Percentiles rank a stretch among this genome's conserved stretches.
phyloP scores from a whole-genome alignment of 1,139 yeast species.

The Suzukiozyma palmioleophila region DNA sequence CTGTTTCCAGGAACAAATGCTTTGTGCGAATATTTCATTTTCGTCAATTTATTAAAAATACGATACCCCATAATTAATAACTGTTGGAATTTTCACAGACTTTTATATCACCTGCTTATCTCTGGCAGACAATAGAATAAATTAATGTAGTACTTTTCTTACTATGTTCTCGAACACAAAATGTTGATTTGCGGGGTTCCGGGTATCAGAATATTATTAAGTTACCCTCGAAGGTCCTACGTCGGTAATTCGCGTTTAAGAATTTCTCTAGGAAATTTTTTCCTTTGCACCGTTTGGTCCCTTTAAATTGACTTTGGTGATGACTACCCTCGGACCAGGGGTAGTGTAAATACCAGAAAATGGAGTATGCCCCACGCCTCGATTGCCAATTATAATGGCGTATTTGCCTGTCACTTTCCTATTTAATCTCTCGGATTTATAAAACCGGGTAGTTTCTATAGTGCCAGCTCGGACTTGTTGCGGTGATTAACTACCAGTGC shows the following conservation, averaged over 20 bases:
- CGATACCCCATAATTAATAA: not conserved
- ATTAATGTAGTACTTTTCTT: not conserved
- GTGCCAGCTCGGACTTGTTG: not conserved
- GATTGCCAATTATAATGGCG: too few species aligned
- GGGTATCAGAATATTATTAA: too few species aligned
- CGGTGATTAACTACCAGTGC: not conserved
- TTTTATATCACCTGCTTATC: not conserved
- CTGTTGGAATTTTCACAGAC: not conserved
- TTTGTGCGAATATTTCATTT: constrained; percentile 1
- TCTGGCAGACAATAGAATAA: not conserved
- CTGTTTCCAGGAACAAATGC: constrained; percentile 1
- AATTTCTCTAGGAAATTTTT: not conserved
- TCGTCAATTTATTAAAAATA: not conserved
- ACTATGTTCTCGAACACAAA: not conserved
- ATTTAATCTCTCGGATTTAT: not conserved
- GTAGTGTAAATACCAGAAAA: not conserved
- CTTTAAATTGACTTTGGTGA: constrained; percentile 1
- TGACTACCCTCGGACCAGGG: not conserved
- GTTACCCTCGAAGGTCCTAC: too few species aligned
- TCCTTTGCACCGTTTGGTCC: not conserved
- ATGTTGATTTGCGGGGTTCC: too few species aligned
- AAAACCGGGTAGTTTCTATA: not conserved
- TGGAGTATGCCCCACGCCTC: too few species aligned
- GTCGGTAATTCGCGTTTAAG: too few species aligned
- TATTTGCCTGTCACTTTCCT: too few species aligned